Conservation (phyloP, 2,329 filamentous ascomycete genomes). For the Nemania bipapillata region DNA sequence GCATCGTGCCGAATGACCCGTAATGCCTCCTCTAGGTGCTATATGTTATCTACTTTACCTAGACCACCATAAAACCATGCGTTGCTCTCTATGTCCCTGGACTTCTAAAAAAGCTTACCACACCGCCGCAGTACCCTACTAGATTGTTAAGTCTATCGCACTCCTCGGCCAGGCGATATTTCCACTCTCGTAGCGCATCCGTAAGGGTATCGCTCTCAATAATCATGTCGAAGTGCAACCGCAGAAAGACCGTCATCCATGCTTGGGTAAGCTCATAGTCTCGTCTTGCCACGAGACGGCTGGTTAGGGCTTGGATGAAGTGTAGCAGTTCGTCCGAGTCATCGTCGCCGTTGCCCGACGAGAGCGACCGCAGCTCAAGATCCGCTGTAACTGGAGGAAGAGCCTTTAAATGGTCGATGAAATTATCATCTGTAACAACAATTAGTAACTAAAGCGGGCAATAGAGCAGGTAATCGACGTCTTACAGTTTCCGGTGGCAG, state of each 20-base stretch:
- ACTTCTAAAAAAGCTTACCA: slow-evolving; percentile 81
- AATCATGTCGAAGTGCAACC: slow-evolving; percentile 74
- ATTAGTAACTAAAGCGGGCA: slow-evolving; percentile 21
- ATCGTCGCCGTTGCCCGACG: slow-evolving; percentile 57
- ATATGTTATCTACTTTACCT: background rate
- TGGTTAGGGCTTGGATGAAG: slow-evolving; percentile 85
- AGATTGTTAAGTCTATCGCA: slow-evolving; percentile 75
- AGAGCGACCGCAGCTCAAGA: slow-evolving; percentile 86
- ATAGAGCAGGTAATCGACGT: slow-evolving; percentile 40
- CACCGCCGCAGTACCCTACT: slow-evolving; percentile 87
- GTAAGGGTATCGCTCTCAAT: slow-evolving; percentile 65
- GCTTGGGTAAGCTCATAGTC: slow-evolving; percentile 96
- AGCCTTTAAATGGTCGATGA: slow-evolving; percentile 81
- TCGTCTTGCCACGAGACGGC: slow-evolving; percentile 71
- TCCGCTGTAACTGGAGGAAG: slow-evolving; percentile 88
- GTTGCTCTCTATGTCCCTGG: slow-evolving; percentile 60
- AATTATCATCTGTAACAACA: slow-evolving; percentile 63
- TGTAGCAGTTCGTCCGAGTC: slow-evolving; percentile 75
- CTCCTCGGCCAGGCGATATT: slow-evolving; percentile 76
- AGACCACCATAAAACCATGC: background rate
- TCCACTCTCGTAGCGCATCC: slow-evolving; percentile 74
- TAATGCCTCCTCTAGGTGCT: too few species aligned
- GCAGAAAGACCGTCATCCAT: slow-evolving; percentile 96
- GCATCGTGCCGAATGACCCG: too few species aligned
- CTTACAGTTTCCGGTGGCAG: slow-evolving; percentile 70